Evolutionary conservation across 177 flowering plant species (phyloP).

Genomic region (Vitis hybrid): DNA sequence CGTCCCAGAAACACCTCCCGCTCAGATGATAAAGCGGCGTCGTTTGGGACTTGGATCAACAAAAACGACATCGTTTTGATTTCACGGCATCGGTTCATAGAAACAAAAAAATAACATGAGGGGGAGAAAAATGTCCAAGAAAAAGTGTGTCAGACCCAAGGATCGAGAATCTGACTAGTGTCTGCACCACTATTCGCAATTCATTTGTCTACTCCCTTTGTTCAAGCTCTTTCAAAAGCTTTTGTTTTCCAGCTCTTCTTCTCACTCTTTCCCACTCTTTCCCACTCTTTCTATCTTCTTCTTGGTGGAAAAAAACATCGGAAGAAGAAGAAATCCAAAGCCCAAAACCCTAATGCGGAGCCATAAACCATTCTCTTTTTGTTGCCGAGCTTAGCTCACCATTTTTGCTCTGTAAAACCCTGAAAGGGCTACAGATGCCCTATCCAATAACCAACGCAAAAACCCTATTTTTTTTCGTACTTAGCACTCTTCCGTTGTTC

Average conservation of each 20-base stretch:
- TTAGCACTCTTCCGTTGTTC: neutral
- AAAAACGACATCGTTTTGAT: neutral
- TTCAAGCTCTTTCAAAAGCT: neutral
- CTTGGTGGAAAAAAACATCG: neutral
- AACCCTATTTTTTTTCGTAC: too few relatives aligned
- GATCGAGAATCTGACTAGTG: conserved; percentile 20
- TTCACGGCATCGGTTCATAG: too few relatives aligned
- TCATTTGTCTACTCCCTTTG: conserved; percentile 17
- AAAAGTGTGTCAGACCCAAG: conserved; percentile 11
- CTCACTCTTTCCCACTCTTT: neutral
- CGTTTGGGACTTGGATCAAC: neutral
- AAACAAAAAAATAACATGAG: neutral
- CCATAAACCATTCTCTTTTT: too few relatives aligned
- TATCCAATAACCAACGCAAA: too few relatives aligned
- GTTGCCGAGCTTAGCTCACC: too few relatives aligned
- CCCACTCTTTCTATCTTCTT: neutral
- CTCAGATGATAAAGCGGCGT: neutral
- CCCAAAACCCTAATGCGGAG: conserved; percentile 3
- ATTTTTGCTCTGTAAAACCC: too few relatives aligned
- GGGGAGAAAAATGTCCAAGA: conserved; percentile 12
- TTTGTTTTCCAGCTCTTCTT: neutral
- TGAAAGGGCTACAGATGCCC: too few relatives aligned
- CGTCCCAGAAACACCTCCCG: too few relatives aligned
- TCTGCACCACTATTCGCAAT: conserved; percentile 17
- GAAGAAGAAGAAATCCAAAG: conserved; percentile 1